Base-by-base conservation (phyloP, 805 yeast species). In the Debaryomyces tyrocola region DNA sequence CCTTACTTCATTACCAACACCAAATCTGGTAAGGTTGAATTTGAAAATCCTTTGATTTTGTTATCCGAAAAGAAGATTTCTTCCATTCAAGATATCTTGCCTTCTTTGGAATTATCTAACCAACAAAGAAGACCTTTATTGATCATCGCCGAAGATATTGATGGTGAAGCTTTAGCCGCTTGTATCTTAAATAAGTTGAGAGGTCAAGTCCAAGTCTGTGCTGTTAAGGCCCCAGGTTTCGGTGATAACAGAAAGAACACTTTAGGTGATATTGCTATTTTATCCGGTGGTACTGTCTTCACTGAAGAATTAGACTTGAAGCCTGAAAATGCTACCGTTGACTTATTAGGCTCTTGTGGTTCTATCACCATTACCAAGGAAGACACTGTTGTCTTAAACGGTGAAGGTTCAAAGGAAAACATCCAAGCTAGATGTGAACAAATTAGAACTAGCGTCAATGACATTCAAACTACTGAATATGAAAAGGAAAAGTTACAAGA, bases 231-330 rank as follows among this genome's bases (percentile, higher is more conserved):
- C 29, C 99, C 99, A 61, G 99, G 99, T 44, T 94, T 92, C 63
- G 99, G 98, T 70, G 99, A 94, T 78, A 91, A 94, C 84, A 87
- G 97, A 77, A 88, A 89, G 81, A 90, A 90, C 79, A 90, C 88
- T 55, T 77, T 94, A 53, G 97, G 96, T 57, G 99, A 94, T 70
- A 84, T 94, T 70, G 96, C 97, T 62, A 85, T 90, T 61, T 79
- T 91, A 52, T 85, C 97, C 37, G 97, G 97, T 51, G 97, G 97
- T 72, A 88, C 96, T 41, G 85, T 80, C 29, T 80, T 80, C 75
- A 90, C 97, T 56, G 97, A 91, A 72, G 98, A 94, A 70, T 80
- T 90, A 59, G 97, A 90, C 67, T 80, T 91, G 70, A 88, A 92
- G 78, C 97, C 97, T 58, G 97, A 91, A 70, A 85, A 89, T 62